Evolutionary conservation across 192 early-diverging fungal genomes (phyloP), one percentile per base, ranked within the genome.

Genomic region (Rhizophagus sp.): DNA sequence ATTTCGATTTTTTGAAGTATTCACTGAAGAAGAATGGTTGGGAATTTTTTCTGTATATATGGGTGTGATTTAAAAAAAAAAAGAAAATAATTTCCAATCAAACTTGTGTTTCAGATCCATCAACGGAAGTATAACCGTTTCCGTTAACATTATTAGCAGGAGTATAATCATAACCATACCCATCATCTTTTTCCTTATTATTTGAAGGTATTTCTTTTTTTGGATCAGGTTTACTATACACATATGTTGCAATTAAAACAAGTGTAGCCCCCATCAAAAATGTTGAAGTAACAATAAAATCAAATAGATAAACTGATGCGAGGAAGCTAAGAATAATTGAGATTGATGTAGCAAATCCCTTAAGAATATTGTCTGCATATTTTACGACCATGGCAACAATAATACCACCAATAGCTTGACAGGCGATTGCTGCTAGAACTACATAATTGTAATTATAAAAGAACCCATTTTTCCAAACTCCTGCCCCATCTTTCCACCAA

Each of bases 301-400:
- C 91, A 73, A 99, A 99, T 17, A 97, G 79, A 75, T 89, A 94
- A 19, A 96, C 89, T 65, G 95, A 96, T 2, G 92, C 91, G 73
- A 96, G 77, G 57, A 89, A 94, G 10, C 95, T 97, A 57, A 99
- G 87, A 52, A 99, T 92, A 74, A 99, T 98, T 50, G 96, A 95
- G 71, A 99, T 92, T 73, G 94, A 95, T 8, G 97, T 98, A 11
- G 98, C 96, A 88, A 99, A 99, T n/a, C 98, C 96, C 82, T 99
- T 99, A 50, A 99, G 87, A 76, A 99, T 98, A 80, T 98, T 99
- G 82, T 99, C 97, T 0, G 98, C 97, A 83, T 96, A 98, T 87
- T 98, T 97, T 61, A 99, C 97, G 3, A 99, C 97, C 1, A 99
- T 80, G 0, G 98, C 96, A 1, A 98, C 98, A 75, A 99, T 91